Conservation (phyloP, 2,329 filamentous ascomycete species). For the Pyrenochaeta sp. region DNA sequence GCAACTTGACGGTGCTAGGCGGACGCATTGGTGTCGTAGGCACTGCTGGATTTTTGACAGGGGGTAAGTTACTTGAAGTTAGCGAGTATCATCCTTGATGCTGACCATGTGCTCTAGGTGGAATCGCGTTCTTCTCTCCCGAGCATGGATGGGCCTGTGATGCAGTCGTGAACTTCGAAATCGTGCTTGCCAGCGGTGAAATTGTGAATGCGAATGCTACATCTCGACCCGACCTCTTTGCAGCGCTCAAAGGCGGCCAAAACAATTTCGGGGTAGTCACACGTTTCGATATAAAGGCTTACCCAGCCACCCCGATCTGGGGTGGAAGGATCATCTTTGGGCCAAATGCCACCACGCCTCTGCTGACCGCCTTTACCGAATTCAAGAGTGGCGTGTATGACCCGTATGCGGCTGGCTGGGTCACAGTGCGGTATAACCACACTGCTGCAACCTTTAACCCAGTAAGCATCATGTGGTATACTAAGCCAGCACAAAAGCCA, state of each 20-base stretch:
- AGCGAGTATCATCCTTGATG: constrained; percentile 19
- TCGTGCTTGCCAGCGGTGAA: constrained; percentile 51
- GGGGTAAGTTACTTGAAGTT: constrained; percentile 24
- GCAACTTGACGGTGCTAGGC: constrained; percentile 26
- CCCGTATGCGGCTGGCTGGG: constrained; percentile 35
- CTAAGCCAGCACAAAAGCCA: constrained; percentile 25
- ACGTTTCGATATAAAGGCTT: constrained; percentile 49
- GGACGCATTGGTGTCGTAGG: constrained; percentile 41
- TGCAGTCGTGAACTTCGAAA: constrained; percentile 39
- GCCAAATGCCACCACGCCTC: constrained; percentile 15
- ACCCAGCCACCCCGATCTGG: constrained; percentile 21
- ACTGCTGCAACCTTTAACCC: constrained; percentile 22
- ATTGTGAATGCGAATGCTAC: constrained; percentile 49
- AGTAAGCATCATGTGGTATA: constrained; percentile 33
- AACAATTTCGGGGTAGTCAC: constrained; percentile 56
- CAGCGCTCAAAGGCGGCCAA: constrained; percentile 54
- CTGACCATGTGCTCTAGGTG: constrained; percentile 14
- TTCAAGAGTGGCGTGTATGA: constrained; percentile 29
- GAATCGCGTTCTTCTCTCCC: constrained; percentile 31
- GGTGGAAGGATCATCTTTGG: constrained; percentile 26
- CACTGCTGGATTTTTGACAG: constrained; percentile 39
- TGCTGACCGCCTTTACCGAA: constrained; percentile 29
- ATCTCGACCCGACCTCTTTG: constrained; percentile 48
- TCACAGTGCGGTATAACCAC: constrained; percentile 32
- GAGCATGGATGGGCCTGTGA: constrained; percentile 33